These are phyloP conservation scores for Calocera cornea DNA, from an alignment of 768 basidiomycete genomes.

Conservation along the genomic window DNA sequence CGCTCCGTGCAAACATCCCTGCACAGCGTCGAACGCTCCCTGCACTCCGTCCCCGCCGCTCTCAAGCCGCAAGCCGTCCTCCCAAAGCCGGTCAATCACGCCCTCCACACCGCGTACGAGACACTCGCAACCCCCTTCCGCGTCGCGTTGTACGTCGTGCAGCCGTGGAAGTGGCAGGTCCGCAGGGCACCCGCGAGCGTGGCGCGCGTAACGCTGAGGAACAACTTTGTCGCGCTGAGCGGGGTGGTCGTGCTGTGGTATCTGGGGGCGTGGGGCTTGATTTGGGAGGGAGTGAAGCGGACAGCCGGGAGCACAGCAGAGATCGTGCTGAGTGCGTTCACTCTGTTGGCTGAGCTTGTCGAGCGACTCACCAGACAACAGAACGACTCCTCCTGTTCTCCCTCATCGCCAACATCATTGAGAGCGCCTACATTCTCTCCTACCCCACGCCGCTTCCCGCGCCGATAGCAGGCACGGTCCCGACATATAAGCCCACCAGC, in stretches of 20 bases:
- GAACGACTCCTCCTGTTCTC: not conserved
- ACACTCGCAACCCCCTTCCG: not conserved
- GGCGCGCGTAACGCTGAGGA: not conserved
- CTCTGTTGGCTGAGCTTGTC: not conserved
- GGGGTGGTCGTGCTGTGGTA: not conserved
- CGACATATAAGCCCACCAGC: not conserved
- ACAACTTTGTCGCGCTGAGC: not conserved
- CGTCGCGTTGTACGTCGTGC: not conserved
- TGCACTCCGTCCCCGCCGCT: too few species aligned
- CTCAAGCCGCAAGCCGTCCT: not conserved
- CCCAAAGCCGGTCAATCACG: not conserved
- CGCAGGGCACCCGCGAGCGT: not conserved
- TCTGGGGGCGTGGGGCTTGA: not conserved
- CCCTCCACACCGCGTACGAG: not conserved
- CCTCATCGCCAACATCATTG: not conserved
- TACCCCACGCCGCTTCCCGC: not conserved
- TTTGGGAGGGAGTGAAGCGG: not conserved
- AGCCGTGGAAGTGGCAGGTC: not conserved
- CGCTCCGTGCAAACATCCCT: too few species aligned
- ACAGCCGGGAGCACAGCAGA: not conserved
- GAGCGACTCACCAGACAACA: not conserved
- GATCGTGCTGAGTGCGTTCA: not conserved
- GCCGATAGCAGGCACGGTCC: not conserved
- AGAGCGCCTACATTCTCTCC: not conserved
- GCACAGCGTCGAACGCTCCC: too few species aligned